phyloP scores from a whole-genome alignment of 2,329 filamentous ascomycete genomes.

The Dactylella cylindrospora region DNA sequence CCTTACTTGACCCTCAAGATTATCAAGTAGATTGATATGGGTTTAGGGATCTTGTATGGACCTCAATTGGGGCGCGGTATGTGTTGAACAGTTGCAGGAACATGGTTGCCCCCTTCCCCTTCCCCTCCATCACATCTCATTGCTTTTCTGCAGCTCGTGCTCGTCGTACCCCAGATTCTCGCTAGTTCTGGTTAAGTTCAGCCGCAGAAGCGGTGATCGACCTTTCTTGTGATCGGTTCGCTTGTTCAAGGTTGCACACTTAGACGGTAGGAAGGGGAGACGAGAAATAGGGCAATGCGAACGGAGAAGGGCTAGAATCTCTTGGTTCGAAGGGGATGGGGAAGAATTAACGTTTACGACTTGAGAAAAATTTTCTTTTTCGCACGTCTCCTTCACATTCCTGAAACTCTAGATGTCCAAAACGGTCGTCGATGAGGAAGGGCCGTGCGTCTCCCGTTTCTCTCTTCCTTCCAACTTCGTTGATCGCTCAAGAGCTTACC shows the following conservation, averaged over 20 bases:
- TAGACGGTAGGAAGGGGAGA: too few species aligned
- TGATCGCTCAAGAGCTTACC: constrained; percentile 5
- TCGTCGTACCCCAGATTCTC: constrained; percentile 23
- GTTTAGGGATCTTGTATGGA: too few species aligned
- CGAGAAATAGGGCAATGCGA: neutral
- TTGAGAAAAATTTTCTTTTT: constrained; percentile 3
- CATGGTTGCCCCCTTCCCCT: too few species aligned
- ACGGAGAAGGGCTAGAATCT: constrained; percentile 6
- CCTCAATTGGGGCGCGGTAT: too few species aligned
- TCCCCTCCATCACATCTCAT: constrained; percentile 13
- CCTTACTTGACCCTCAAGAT: too few species aligned
- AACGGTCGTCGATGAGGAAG: constrained; percentile 15
- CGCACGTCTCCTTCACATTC: neutral
- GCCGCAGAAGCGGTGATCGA: constrained; percentile 10
- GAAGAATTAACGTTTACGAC: too few species aligned
- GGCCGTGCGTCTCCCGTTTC: constrained; percentile 29
- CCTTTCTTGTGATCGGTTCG: constrained; percentile 13
- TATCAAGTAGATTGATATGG: too few species aligned
- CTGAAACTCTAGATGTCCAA: too few species aligned
- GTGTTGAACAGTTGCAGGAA: too few species aligned
- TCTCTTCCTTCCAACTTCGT: constrained; percentile 1
- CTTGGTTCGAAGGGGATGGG: too few species aligned
- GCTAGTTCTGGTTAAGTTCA: too few species aligned
- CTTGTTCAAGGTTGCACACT: constrained; percentile 8
- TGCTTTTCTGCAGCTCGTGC: too few species aligned